Percentiles rank a stretch among this genome's conserved stretches.
Conservation (phyloP, 2,329 filamentous ascomycete species). For the Fusarium domesticum region DNA sequence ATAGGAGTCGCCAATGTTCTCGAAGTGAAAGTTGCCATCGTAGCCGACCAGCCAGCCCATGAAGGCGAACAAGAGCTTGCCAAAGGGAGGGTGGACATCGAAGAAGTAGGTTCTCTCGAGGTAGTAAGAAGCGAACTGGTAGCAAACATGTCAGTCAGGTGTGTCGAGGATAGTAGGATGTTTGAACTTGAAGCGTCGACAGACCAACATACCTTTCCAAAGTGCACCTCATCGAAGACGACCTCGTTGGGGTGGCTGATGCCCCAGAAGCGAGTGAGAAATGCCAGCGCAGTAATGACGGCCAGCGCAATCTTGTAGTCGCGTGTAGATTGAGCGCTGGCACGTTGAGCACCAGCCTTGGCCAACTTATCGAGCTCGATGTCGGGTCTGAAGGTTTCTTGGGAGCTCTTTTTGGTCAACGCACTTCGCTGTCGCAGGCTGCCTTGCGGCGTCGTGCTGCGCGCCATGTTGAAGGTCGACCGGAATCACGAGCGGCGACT, state of each 20-base stretch:
- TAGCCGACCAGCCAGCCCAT: constrained; percentile 98
- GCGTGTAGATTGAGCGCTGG: constrained; percentile 58
- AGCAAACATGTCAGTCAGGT: constrained; percentile 12
- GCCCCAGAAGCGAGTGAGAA: constrained; percentile 91
- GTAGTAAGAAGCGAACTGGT: constrained; percentile 73
- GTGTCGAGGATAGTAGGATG: background rate
- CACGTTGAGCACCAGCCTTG: constrained; percentile 35
- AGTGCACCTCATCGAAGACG: constrained; percentile 98
- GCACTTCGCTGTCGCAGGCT: constrained; percentile 59
- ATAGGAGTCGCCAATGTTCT: constrained; percentile 99
- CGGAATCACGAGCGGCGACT: constrained; percentile 8
- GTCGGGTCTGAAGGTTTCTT: constrained; percentile 40
- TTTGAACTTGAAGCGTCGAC: background rate
- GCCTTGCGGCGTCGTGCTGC: constrained; percentile 52
- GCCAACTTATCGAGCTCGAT: constrained; percentile 51
- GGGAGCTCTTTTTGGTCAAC: constrained; percentile 46
- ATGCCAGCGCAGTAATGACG: constrained; percentile 78
- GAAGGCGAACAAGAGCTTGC: constrained; percentile 94
- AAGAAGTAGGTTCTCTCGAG: constrained; percentile 98
- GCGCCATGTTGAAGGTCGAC: constrained; percentile 41
- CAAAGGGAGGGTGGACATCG: constrained; percentile 97
- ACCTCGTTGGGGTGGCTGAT: constrained; percentile 95
- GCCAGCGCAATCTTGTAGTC: constrained; percentile 78
- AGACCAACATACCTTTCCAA: constrained; percentile 79
- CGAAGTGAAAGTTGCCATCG: constrained; percentile 95